A percentile compares a stretch with the other conserved stretches of the same genome.
Conservation (phyloP, 2,329 filamentous ascomycete species). For the Trichoderma asperellum region DNA sequence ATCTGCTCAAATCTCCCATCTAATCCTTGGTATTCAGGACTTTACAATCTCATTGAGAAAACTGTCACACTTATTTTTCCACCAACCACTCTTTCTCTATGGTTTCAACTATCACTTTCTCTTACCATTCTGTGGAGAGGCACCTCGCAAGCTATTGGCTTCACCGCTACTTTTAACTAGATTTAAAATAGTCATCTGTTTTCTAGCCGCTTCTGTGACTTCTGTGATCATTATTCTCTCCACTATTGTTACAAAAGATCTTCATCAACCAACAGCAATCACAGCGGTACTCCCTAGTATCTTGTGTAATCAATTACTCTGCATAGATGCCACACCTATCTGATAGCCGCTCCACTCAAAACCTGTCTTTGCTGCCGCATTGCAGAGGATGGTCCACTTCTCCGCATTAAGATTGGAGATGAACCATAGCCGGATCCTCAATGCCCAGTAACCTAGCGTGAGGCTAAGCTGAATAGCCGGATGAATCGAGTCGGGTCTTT, state of each 20-base stretch:
- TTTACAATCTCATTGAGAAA: neutral
- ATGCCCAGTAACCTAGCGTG: neutral
- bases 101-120: neutral
- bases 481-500: neutral
- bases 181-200: too few species aligned
- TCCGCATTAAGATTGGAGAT: neutral
- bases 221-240: neutral
- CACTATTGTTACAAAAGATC: neutral
- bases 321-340: neutral
- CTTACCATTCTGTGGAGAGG: neutral
- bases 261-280: neutral
- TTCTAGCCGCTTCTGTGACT: neutral
- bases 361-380: neutral
- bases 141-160: neutral
- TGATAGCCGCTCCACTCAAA: slow-evolving; percentile 15
- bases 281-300: neutral
- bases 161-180: neutral
- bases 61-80: neutral
- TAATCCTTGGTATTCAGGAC: neutral
- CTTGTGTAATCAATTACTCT: neutral
- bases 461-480: slow-evolving; percentile 12
- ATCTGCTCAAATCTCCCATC: neutral
- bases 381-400: neutral
- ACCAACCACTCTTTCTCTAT: neutral
- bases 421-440: neutral